Evolutionary conservation across 2,329 filamentous ascomycete genomes (phyloP), one percentile per base, ranked within the genome.

Genomic region (Aureobasidium pullulans): DNA sequence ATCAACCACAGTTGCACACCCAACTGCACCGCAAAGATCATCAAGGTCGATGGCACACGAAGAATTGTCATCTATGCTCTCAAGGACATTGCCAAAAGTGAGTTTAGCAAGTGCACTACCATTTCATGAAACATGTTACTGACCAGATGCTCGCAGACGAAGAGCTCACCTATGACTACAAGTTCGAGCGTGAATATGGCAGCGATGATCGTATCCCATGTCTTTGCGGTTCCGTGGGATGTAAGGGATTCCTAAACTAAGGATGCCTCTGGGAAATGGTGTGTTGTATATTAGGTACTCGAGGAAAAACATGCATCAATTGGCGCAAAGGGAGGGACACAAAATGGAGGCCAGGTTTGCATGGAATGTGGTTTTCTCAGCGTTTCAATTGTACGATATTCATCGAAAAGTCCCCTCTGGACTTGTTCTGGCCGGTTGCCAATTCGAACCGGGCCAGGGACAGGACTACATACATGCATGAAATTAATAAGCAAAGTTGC

Each of bases 91-190:
- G 85, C 84, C 67, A 86, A 93, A 81, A 94, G 94, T 96, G 83
- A 80, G 89, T 84, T 46, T 40, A n/a, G 32, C 3, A 11, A 23
- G 7, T 6, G 11, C 15, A 6, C 10, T 48, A 15, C 2, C 31
- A 44, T 6, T 19, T 58, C 15, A 39, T 50, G 29, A 36, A 56
- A 34, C 49, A 63, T 4, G 13, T 40, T 63, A 60, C 72, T 70
- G 68, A 76, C 67, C 39, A 44, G 57, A 40, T 32, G 32, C 4
- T 32, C 57, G 62, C 70, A 99, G 94, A 96, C 72, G 94, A 99
- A 77, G 94, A 99, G 79, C 85, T 99, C 72, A 99, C 94, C 2
- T 99, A 99, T 78, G 94, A 99, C 79, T 99, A 99, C 83, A 99
- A 99, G 75, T 99, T 99, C 73, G 94, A 99, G 78, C 89, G 94